phyloP scores from a whole-genome alignment of 495 filamentous ascomycete genomes.

The Daldinia bambusicola region DNA sequence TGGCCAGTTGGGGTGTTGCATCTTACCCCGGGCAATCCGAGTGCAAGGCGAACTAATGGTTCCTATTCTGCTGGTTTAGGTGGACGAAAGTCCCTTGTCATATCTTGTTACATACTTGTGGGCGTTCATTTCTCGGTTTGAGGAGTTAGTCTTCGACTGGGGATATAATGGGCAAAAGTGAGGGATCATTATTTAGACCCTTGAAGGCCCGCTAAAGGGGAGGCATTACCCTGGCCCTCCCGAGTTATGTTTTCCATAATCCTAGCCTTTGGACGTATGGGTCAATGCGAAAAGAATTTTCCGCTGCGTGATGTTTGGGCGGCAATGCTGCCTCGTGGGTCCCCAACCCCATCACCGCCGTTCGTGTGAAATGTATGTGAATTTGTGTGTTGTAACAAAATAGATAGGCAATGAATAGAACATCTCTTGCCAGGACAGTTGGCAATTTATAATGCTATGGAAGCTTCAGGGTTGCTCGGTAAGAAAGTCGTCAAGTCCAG shows the following conservation, averaged over 20 bases:
- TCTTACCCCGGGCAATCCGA: background rate
- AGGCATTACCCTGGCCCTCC: conserved; percentile 22
- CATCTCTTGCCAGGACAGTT: background rate
- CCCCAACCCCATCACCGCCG: conserved; percentile 21
- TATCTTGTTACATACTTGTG: conserved; percentile 5
- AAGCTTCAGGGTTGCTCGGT: background rate
- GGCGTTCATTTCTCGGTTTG: conserved; percentile 5
- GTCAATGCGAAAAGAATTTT: conserved; percentile 42
- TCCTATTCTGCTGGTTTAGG: conserved; percentile 5
- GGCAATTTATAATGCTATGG: background rate
- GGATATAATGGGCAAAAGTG: conserved; percentile 8
- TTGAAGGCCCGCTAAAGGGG: conserved; percentile 37
- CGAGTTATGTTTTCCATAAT: conserved; percentile 24
- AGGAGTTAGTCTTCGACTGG: background rate
- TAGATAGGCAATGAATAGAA: background rate
- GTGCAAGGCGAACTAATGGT: conserved; percentile 16
- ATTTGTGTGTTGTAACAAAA: background rate
- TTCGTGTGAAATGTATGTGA: conserved; percentile 1
- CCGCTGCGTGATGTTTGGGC: conserved; percentile 19
- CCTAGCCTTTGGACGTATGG: conserved; percentile 22
- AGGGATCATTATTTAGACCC: conserved; percentile 35
- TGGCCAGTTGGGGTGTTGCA: background rate
- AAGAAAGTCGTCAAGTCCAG: background rate
- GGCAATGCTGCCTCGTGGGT: conserved; percentile 11
- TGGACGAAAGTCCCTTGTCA: background rate